Base-by-base conservation (phyloP, 1,139 yeast species). In the Kurtzmaniella quercitrusa region DNA sequence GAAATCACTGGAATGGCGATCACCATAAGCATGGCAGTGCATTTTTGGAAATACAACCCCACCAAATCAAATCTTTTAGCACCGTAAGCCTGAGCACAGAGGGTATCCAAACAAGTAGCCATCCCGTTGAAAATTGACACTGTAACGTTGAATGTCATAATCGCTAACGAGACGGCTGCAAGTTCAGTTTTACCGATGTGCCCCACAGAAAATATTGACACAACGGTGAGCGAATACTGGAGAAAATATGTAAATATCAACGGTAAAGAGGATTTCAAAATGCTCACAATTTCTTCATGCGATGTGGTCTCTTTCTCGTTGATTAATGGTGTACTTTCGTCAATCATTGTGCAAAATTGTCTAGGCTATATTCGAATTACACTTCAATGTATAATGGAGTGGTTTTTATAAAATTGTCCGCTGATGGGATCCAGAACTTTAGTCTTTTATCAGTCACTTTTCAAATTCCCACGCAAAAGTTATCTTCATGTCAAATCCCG, bases 91-190 rank as follows among this genome's bases (percentile, higher is more conserved):
- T 67, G 69, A 2, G 73, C 62, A 41, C 73, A 70, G 16, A 70
- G 55, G 3, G 75, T 63, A 49, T 72, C 77, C 49, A 72, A 53
- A 27, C 70, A 58, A 5, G 77, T 70, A 17, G 76, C 62, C 59
- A 70, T 70, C 2, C 77, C 77, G 47, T 68, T 70, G 42, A 68
- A 62, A 0, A 71, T 49, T 2, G 68, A 63, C 0, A 73, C 75
- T 2, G 73, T 62, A 44, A 70, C 57, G 48, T 67, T 67, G 48
- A 65, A 68, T 0, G 70, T 59, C 31, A 70, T 65, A 8, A 65
- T 57, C 5, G 72, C 63, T 29, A 69, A 52, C 2, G 72, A 61
- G 19, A 62, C 62, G 1, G 74, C 70, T 1, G 73, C 68, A 40
- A 68, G 51, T 43, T 66, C 65, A n/a, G 56, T 46, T 14, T 65